Evolutionary conservation across 2,329 filamentous ascomycete species (phyloP), one percentile per base, ranked within the genome.

Genomic region (Penicillium olsonii): DNA sequence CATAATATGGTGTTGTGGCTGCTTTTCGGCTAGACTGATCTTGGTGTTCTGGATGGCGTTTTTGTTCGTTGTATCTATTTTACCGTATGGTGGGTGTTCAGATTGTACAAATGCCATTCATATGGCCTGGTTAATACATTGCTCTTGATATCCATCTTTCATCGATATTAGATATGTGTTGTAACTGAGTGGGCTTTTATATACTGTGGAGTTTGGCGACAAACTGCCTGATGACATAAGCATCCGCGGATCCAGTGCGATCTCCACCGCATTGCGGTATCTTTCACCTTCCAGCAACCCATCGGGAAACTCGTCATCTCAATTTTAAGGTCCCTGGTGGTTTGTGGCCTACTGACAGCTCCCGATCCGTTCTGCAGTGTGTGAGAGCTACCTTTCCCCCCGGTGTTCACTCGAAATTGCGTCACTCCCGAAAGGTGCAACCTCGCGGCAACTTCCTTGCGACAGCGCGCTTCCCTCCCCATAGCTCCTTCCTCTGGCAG

Each of bases 271-370:
- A 41, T 54, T 66, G 56, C 59, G 48, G 47, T 54, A 52, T 69
- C 67, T 63, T 68, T 65, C 63, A 66, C 67, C 68, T 68, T 63
- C 60, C 22, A 56, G 59, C 59, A 67, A 61, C 62, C 55, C 62
- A 65, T 66, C 55, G 53, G 52, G 50, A 56, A 57, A 54, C 34
- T 44, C 31, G 40, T 20, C 42, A 17, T 45, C 34, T 37, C 38
- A 34, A 37, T 38, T 50, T 27, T n/a, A 18, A 37, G 38, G 44
- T 41, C 17, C 40, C 41, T 47, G 35, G 33, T 42, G 48, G 41
- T 31, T 42, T 24, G 5, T 34, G 22, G 12, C 38, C 8, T n/a
- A 37, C 38, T 44, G 15, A 37, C 18, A 26, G 20, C 27, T 19
- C 11, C 12, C 9, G 19, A 19, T 39, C 43, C 12, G 8, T 12